A percentile compares a stretch with the other conserved stretches of the same genome.
phyloP scores from a whole-genome alignment of 2,329 filamentous ascomycete species.

The Leptographium lundbergii region DNA sequence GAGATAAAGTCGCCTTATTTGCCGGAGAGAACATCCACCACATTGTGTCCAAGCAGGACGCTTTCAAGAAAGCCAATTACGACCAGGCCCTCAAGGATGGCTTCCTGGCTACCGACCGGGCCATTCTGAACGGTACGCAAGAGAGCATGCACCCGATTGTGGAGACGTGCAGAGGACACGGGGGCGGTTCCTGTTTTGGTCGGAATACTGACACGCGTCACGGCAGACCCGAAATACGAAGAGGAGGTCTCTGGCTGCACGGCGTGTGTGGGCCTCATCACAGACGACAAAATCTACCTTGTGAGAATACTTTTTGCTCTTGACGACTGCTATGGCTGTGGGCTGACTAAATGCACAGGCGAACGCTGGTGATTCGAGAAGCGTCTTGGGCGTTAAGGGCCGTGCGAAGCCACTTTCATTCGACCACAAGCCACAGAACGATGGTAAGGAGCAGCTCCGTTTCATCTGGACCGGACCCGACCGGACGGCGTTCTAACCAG shows the following conservation, averaged over 20 bases:
- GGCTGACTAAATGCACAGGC: slow-evolving; percentile 42
- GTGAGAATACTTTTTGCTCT: slow-evolving; percentile 43
- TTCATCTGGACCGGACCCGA: too few species aligned
- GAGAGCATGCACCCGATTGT: not conserved
- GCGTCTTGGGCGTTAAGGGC: slow-evolving; percentile 90
- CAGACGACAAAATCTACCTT: slow-evolving; percentile 84
- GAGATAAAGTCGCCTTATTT: slow-evolving; percentile 90
- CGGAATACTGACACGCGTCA: slow-evolving; percentile 5
- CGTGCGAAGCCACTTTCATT: slow-evolving; percentile 96
- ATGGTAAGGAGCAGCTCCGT: slow-evolving; percentile 45
- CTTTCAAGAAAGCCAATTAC: slow-evolving; percentile 82
- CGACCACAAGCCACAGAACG: slow-evolving; percentile 97
- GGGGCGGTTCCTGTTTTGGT: not conserved
- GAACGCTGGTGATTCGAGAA: slow-evolving; percentile 92
- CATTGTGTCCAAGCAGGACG: slow-evolving; percentile 89
- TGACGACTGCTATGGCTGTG: not conserved
- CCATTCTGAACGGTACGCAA: slow-evolving; percentile 77
- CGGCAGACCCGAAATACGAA: slow-evolving; percentile 86
- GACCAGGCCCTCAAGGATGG: slow-evolving; percentile 95
- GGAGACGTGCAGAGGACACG: not conserved
- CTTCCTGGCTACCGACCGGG: slow-evolving; percentile 89
- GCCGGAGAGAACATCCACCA: slow-evolving; percentile 86
- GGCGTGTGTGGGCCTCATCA: slow-evolving; percentile 80
- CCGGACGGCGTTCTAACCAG: slow-evolving; percentile 7
- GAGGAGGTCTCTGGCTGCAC: slow-evolving; percentile 98